A percentile compares a stretch with the other conserved stretches of the same genome.
Conservation (phyloP, 108 stramenopile genomes). For the Discostella pseudostelligera region DNA sequence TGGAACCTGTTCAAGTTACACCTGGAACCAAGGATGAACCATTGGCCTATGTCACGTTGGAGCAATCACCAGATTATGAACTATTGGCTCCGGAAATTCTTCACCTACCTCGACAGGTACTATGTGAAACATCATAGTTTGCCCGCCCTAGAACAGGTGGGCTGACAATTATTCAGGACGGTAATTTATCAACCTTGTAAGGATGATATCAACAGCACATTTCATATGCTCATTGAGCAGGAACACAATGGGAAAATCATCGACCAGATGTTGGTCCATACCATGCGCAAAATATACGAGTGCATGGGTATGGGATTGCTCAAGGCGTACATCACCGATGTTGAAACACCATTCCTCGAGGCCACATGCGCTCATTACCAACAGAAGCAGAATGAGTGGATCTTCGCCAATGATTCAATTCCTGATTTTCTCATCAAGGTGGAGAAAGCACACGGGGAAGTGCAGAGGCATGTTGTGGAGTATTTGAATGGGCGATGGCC, state of each 20-base stretch:
- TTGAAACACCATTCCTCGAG: slow-evolving; percentile 88
- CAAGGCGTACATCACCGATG: slow-evolving; percentile 87
- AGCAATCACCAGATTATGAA: slow-evolving; percentile 99
- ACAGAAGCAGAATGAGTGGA: slow-evolving; percentile 95
- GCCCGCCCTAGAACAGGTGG: slow-evolving; percentile 86
- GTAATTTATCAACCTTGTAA: slow-evolving; percentile 95
- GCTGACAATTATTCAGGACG: slow-evolving; percentile 89
- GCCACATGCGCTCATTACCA: slow-evolving; percentile 90
- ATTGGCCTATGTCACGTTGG: too few species aligned
- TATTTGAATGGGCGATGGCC: too few species aligned
- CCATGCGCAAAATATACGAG: slow-evolving; percentile 94
- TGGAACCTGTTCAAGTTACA: slow-evolving; percentile 43
- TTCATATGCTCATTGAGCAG: slow-evolving; percentile 90
- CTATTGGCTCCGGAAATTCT: slow-evolving; percentile 98
- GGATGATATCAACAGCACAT: slow-evolving; percentile 76
- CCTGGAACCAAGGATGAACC: too few species aligned
- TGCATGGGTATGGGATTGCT: slow-evolving; percentile 95
- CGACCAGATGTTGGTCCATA: slow-evolving; percentile 93
- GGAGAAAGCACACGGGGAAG: slow-evolving; percentile 89
- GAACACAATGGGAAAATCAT: slow-evolving; percentile 94
- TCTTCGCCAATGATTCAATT: slow-evolving; percentile 84
- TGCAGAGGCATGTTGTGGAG: slow-evolving; percentile 83
- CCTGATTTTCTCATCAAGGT: slow-evolving; percentile 98
- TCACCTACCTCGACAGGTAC: slow-evolving; percentile 98
- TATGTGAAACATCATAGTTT: slow-evolving; percentile 96